phyloP scores from a whole-genome alignment of 192 early-diverging fungal species.

The Gorgonomyces haynaldii region DNA sequence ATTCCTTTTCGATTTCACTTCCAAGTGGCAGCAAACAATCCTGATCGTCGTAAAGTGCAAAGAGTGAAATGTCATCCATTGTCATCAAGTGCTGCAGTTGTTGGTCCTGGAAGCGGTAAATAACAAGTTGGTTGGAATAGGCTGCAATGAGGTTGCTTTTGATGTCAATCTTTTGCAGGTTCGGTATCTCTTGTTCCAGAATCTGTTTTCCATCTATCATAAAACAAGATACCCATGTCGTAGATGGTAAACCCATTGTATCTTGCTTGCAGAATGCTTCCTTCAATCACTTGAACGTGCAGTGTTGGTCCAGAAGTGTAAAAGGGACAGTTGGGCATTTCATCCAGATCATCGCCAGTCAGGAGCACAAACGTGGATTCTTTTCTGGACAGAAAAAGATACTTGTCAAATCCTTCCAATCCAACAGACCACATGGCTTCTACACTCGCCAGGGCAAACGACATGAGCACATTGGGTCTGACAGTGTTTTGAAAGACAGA shows the following conservation, averaged over 20 bases:
- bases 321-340: constrained; percentile 67
- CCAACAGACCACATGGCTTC: constrained; percentile 61
- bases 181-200: no score
- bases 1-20: no score
- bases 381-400: constrained; percentile 36
- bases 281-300: constrained; percentile 75
- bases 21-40: no score
- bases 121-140: no score
- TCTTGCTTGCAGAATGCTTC: constrained; percentile 54
- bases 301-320: constrained; percentile 61
- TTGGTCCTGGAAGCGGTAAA: no score
- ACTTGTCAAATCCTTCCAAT: constrained; percentile 23
- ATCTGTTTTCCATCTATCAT: neutral
- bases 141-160: no score
- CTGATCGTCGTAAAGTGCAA: no score
- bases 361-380: constrained; percentile 56
- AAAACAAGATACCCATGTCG: neutral
- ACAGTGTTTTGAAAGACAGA: constrained; percentile 49
- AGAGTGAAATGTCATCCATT: no score
- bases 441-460: constrained; percentile 43
- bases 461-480: constrained; percentile 44
- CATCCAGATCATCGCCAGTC: constrained; percentile 70
- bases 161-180: no score
- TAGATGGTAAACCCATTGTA: constrained; percentile 14
- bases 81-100: no score